These are phyloP conservation scores for Zymoseptoria ardabiliae DNA, from an alignment of 2,329 filamentous ascomycete species.

Conservation along the genomic window DNA sequence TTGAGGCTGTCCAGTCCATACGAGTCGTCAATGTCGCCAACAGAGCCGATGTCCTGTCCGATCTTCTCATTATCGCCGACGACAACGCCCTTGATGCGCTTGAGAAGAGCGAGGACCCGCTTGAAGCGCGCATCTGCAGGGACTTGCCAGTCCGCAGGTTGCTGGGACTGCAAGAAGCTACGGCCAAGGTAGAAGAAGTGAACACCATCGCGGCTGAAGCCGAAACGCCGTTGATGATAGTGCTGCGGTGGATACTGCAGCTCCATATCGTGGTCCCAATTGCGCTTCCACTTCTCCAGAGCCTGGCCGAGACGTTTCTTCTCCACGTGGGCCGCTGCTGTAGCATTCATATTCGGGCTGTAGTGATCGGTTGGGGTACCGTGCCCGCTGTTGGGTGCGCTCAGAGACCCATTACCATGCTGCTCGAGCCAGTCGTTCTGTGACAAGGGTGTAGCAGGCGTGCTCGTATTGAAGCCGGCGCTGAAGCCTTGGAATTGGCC, in stretches of 20 bases:
- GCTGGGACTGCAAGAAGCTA: constrained; percentile 52
- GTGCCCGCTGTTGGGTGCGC: constrained; percentile 21
- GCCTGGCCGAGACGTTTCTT: constrained; percentile 44
- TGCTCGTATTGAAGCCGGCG: constrained; percentile 31
- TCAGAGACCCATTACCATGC: constrained; percentile 26
- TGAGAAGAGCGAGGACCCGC: constrained; percentile 54
- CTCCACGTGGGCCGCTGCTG: constrained; percentile 43
- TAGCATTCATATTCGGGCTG: constrained; percentile 34
- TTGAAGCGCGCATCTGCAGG: constrained; percentile 52
- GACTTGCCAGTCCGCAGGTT: constrained; percentile 44
- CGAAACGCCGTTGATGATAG: constrained; percentile 52
- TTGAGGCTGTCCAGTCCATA: constrained; percentile 59
- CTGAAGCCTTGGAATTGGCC: constrained; percentile 22
- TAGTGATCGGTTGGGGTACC: constrained; percentile 35
- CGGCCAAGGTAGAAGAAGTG: constrained; percentile 68
- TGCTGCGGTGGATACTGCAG: constrained; percentile 55
- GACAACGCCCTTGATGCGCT: constrained; percentile 54
- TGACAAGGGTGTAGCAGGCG: constrained; percentile 50
- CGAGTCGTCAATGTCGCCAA: constrained; percentile 60
- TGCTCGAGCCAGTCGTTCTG: constrained; percentile 53
- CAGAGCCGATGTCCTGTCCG: constrained; percentile 60
- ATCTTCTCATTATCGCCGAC: constrained; percentile 56
- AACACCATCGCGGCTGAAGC: constrained; percentile 64
- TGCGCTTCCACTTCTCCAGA: constrained; percentile 64
- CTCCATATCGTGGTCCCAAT: constrained; percentile 64